Evolutionary conservation across 2,329 filamentous ascomycete species (phyloP), one percentile per base, ranked within the genome.

Genomic region (Colletotrichum paranaense): DNA sequence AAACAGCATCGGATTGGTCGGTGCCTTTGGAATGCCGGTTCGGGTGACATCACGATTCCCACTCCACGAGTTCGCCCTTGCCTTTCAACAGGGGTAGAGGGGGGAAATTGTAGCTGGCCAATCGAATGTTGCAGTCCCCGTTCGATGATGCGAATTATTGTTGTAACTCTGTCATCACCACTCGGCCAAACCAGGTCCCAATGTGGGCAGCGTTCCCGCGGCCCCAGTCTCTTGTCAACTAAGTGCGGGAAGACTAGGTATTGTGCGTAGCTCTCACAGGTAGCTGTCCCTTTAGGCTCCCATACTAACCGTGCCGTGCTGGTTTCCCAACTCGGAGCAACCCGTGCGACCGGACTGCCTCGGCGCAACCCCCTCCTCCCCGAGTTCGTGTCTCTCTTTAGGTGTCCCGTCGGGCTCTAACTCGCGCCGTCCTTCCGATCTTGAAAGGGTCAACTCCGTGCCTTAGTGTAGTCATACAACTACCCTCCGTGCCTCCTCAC

Each of bases 41-140:
- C 9, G 56, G 53, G 71, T 73, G 67, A 73, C 71, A 73, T 73
- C 71, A 73, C 71, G 56, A 66, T 57, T 62, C 32, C 59, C n/a
- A 49, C 30, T 42, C 53, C 11, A 38, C 52, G 38, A 60, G 38
- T 24, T 67, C n/a, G 52, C 26, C 26, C 49, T 16, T 62, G 42
- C 42, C n/a, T 24, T 56, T 46, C 30, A 26, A 52, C 68, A 57
- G 64, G 57, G 68, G 64, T 22, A 12, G 26, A 3, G 38, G 6
- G 6, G 38, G 35, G 26, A 22, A 22, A 8, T 49, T 30, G 16
- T 46, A 19, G 8, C 64, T 63, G 35, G 52, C 69, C 69, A 68
- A 68, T 72, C 28, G 46, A 56, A 52, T 38, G 28, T 42, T 49
- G 59, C 62, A 64, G 1, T 49, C 19, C 30, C 4, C n/a, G 19